Evolutionary conservation across 1,139 yeast genomes (phyloP), one percentile per base, ranked within the genome.

Genomic region (Magnusiomyces tetraspermus): DNA sequence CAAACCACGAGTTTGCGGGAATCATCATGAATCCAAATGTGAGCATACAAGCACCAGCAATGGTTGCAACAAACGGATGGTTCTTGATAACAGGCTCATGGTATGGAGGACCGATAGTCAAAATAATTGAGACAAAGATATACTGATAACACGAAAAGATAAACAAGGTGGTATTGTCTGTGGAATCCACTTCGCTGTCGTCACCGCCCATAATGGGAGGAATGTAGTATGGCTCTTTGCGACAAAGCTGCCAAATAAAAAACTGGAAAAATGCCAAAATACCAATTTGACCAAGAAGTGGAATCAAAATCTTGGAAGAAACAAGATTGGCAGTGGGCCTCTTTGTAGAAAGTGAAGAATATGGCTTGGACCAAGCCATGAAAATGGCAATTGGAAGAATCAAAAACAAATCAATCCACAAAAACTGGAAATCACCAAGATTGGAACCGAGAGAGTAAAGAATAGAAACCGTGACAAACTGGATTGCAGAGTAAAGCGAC

Each of bases 401-500:
- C 65, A 92, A 73, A 58, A 86, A 80, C 67, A 92, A 70, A 70
- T 92, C 99, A 68, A 92, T 92, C 78, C 90, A 89, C 60, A 92
- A 73, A 64, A 92, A 92, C 70, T 92, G 98, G 71, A 94, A 90
- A 68, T 92, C 98, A n/a, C 98, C 98, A 57, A 94, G 72, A 64
- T 94, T 92, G 4, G 96, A 83, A 3, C 98, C 98, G 52, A 87
- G 76, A 59, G 85, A 82, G 71, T 92, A 92, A 56, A 92, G 69
- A 24, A 92, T 80, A 0, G 94, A 79, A 41, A 92, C 95, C 0
- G 96, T 79, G 51, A 88, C 77, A 63, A 92, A 92, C 68, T 92
- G 99, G 63, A 92, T 92, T 1, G 98, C 98, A 2, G 96, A 88
- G 69, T 92, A 92, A 56, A 94, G 71, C 53, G 97, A 89, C 98